Evolutionary conservation across 2,329 filamentous ascomycete genomes (phyloP).

Genomic region (Fusarium setosum): DNA sequence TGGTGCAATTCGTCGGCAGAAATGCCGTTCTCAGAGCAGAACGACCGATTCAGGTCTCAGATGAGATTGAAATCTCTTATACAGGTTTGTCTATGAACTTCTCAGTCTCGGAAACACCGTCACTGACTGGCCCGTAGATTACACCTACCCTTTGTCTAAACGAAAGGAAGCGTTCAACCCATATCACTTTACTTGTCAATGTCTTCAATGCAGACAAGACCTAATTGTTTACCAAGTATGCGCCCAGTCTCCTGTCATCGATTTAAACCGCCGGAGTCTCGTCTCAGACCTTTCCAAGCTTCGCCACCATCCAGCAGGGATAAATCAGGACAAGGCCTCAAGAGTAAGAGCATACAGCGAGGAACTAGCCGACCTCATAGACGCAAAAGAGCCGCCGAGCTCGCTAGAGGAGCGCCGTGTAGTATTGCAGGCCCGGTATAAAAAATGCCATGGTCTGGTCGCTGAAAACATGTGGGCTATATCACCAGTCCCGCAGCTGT

Average conservation of each 20-base stretch:
- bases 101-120: neutral
- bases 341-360: conserved; percentile 31
- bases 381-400: conserved; percentile 37
- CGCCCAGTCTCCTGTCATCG: conserved; percentile 52
- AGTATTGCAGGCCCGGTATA: conserved; percentile 37
- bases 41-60: conserved; percentile 58
- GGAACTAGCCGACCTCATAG: conserved; percentile 44
- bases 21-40: conserved; percentile 63
- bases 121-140: conserved; percentile 51
- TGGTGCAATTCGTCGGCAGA: conserved; percentile 66
- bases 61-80: conserved; percentile 72
- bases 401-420: conserved; percentile 42
- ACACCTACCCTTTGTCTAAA: conserved; percentile 55
- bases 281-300: conserved; percentile 52
- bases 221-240: conserved; percentile 66
- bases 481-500: conserved; percentile 59
- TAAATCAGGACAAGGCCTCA: conserved; percentile 24
- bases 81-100: conserved; percentile 56
- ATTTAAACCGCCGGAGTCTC: conserved; percentile 59
- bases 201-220: conserved; percentile 61
- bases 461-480: conserved; percentile 57
- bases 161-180: conserved; percentile 56
- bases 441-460: conserved; percentile 39
- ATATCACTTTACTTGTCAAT: conserved; percentile 66
- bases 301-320: conserved; percentile 42